Base-by-base conservation (phyloP, 495 filamentous ascomycete species). In the Tuber calosporum region DNA sequence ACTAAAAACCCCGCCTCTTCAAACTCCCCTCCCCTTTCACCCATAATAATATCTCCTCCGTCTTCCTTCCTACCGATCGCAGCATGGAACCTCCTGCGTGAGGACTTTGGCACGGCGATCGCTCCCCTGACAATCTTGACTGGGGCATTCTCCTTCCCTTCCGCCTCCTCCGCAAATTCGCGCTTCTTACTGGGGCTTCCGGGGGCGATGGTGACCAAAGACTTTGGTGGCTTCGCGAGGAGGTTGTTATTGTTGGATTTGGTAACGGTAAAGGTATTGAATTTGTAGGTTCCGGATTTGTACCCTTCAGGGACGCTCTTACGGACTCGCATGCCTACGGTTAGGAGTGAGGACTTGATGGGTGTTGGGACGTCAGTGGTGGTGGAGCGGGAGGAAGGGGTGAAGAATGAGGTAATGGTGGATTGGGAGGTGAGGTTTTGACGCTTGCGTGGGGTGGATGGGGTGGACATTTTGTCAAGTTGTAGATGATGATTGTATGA, bases 281-380 rank as follows among this genome's bases (percentile, higher is more conserved):
- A 68, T 58, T 74, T 77, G 80, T 87, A 84, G 73, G 75, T 72
- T 75, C 87, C 86, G 19, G 91, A 94, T 84, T 94, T 96, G 85
- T 97, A 96, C 70, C 94, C 94, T 73, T 97, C 93, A 0, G 92
- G 91, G 4, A 98, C 89, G 15, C 90, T 90, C 83, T 98, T 97
- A 74, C 94, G 90, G 69, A 98, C 87, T 43, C 93, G 89, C 92
- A 97, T 96, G 77, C 94, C 94, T 70, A 98, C 94, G 74, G 86
- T 90, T 5, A 97, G 85, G 20, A 97, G 89, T 22, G 89, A 90
- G 22, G 92, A 85, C 82, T 95, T 92, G 36, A 96, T 86, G 34
- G 84, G 84, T 13, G 83, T 81, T 13, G 92, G 87, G 30, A 93
- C 85, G 36, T 83, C 77, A 15, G 39, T 40, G 84, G 77, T 19